Evolutionary conservation across 805 yeast species (phyloP).

Genomic region (Saccharomycopsis capsularis): DNA sequence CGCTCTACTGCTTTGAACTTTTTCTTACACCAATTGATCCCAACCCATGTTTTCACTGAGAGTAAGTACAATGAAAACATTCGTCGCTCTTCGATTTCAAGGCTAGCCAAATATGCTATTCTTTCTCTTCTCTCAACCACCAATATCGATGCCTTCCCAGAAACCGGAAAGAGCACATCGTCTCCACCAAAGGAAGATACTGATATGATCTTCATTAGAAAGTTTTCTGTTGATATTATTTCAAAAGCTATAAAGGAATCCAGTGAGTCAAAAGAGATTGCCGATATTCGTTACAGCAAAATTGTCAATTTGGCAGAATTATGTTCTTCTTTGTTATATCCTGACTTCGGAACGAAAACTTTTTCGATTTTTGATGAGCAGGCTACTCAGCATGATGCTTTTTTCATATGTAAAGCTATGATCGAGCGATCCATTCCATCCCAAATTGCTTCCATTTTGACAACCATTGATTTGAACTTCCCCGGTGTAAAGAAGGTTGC

Average conservation of each 20-base stretch:
- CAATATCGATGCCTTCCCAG: constrained; percentile 35
- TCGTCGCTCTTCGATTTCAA: constrained; percentile 51
- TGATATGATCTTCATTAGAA: constrained; percentile 66
- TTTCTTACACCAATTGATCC: constrained; percentile 66
- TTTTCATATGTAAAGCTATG: constrained; percentile 55
- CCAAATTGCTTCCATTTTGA: constrained; percentile 51
- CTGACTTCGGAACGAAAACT: constrained; percentile 28
- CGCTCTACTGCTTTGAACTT: constrained; percentile 72
- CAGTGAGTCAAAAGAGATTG: constrained; percentile 29
- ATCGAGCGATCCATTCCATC: constrained; percentile 59
- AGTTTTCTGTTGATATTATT: constrained; percentile 63
- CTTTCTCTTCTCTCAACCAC: constrained; percentile 57
- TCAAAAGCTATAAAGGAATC: constrained; percentile 56
- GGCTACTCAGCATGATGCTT: constrained; percentile 40
- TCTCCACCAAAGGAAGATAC: constrained; percentile 45
- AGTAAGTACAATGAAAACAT: constrained; percentile 34
- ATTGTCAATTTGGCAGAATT: constrained; percentile 48
- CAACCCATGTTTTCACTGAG: constrained; percentile 39
- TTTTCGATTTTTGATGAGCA: constrained; percentile 22
- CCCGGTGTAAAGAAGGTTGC: constrained; percentile 58
- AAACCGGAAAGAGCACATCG: constrained; percentile 20
- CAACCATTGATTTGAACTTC: constrained; percentile 65
- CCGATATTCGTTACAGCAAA: constrained; percentile 46
- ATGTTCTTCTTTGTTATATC: constrained; percentile 26
- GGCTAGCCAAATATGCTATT: constrained; percentile 54